These are phyloP conservation scores for Schizosaccharomyces japonicus DNA, from an alignment of 805 yeast species.

Conservation along the genomic window DNA sequence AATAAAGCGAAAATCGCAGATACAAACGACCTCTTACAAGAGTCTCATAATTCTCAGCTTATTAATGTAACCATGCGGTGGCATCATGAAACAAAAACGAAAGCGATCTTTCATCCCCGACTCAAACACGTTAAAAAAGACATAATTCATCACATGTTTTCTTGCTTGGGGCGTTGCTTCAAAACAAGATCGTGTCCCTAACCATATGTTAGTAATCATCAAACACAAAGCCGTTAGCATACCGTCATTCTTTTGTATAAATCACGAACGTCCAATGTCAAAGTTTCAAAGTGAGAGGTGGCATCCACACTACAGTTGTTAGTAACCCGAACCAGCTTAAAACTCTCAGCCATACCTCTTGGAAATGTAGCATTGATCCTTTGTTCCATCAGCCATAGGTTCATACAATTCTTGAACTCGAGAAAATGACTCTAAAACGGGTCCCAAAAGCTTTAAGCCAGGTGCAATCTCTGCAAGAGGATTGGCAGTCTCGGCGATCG, in stretches of 20 bases:
- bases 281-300: slow-evolving; percentile 79
- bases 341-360: too few species aligned
- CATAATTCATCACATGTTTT: too few species aligned
- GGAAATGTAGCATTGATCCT: slow-evolving; percentile 58
- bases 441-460: slow-evolving; percentile 74
- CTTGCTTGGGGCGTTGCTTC: slow-evolving; percentile 33
- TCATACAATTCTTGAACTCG: slow-evolving; percentile 80
- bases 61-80: too few species aligned
- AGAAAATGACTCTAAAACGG: slow-evolving; percentile 62
- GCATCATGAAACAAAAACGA: not conserved
- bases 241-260: slow-evolving; percentile 69
- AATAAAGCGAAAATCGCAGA: too few species aligned
- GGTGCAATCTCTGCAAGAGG: slow-evolving; percentile 85
- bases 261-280: slow-evolving; percentile 92
- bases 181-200: slow-evolving; percentile 82
- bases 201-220: too few species aligned
- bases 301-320: slow-evolving; percentile 51
- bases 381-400: slow-evolving; percentile 62
- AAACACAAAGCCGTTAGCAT: too few species aligned
- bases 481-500: slow-evolving; percentile 75
- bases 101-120: too few species aligned
- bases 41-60: too few species aligned
- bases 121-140: too few species aligned
- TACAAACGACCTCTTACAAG: too few species aligned
- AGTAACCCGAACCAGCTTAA: not conserved